These are phyloP conservation scores for Falciphora oryzae DNA, from an alignment of 2,329 filamentous ascomycete genomes.

Conservation along the genomic window DNA sequence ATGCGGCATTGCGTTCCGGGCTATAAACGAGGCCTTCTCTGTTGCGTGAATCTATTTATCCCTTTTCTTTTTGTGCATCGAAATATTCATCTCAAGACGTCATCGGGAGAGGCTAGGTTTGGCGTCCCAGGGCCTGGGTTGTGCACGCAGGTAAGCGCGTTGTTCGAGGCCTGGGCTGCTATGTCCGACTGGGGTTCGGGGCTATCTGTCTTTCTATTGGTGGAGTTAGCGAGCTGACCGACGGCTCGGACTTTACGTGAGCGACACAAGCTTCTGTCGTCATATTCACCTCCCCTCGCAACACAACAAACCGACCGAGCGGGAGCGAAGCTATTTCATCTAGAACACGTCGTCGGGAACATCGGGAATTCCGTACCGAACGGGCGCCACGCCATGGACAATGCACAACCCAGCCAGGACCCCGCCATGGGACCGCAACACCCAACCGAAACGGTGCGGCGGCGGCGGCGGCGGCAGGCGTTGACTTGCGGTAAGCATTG, in stretches of 20 bases:
- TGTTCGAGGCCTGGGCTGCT: no score
- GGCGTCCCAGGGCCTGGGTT: no score
- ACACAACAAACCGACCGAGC: neutral
- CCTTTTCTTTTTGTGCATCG: neutral
- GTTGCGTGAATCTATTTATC: neutral
- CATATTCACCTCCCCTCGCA: neutral
- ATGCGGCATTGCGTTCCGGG: constrained; percentile 1
- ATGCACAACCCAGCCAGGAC: no score
- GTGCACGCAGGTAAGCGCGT: no score
- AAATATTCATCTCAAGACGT: neutral
- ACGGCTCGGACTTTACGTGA: neutral
- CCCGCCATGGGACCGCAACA: no score
- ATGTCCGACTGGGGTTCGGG: no score
- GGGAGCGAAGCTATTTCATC: neutral
- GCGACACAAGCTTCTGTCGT: no score
- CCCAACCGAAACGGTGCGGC: neutral
- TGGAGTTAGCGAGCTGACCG: neutral
- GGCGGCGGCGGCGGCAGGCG: neutral
- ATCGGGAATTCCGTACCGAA: neutral
- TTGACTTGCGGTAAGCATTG: neutral
- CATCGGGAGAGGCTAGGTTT: no score
- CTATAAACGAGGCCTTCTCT: neutral
- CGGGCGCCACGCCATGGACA: neutral
- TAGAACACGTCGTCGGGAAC: neutral
- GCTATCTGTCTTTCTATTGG: neutral